A percentile compares a stretch with the other conserved stretches of the same genome.
phyloP scores from a whole-genome alignment of 352 stramenopile species.

The Halophytophthora batemanensis region DNA sequence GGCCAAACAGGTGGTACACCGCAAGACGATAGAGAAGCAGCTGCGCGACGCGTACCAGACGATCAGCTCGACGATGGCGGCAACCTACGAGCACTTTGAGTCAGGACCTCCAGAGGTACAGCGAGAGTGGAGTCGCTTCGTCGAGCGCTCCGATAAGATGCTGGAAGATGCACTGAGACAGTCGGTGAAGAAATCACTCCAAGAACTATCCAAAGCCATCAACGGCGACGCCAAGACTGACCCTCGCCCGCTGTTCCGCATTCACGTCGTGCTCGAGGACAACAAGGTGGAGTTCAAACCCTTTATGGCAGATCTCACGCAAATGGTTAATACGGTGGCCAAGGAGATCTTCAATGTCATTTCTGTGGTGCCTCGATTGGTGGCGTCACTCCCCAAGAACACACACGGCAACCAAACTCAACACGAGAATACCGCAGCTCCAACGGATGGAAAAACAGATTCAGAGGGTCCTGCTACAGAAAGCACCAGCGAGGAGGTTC shows the following conservation, averaged over 20 bases:
- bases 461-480: conserved; percentile 4
- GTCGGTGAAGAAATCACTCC: conserved; percentile 93
- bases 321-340: conserved; percentile 93
- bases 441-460: conserved; percentile 15
- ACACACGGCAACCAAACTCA: conserved; percentile 20
- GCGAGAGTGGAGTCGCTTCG: conserved; percentile 91
- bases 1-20: conserved; percentile 88
- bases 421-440: conserved; percentile 11
- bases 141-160: conserved; percentile 88
- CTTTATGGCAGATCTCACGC: conserved; percentile 92
- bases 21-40: conserved; percentile 77
- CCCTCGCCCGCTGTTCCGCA: conserved; percentile 89
- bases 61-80: conserved; percentile 87
- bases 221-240: conserved; percentile 92
- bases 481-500: conserved; percentile 21
- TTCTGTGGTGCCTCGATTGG: conserved; percentile 88
- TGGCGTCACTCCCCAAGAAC: conserved; percentile 36
- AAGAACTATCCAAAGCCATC: conserved; percentile 93
- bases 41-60: conserved; percentile 73
- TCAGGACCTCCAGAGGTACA: conserved; percentile 88
- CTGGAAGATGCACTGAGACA: conserved; percentile 89
- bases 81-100: conserved; percentile 92
- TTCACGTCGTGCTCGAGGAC: conserved; percentile 93
- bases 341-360: conserved; percentile 96
- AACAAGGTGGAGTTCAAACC: conserved; percentile 93